Evolutionary conservation across 2,329 filamentous ascomycete species (phyloP), one percentile per base, ranked within the genome.

Genomic region (Penicillium sp.): DNA sequence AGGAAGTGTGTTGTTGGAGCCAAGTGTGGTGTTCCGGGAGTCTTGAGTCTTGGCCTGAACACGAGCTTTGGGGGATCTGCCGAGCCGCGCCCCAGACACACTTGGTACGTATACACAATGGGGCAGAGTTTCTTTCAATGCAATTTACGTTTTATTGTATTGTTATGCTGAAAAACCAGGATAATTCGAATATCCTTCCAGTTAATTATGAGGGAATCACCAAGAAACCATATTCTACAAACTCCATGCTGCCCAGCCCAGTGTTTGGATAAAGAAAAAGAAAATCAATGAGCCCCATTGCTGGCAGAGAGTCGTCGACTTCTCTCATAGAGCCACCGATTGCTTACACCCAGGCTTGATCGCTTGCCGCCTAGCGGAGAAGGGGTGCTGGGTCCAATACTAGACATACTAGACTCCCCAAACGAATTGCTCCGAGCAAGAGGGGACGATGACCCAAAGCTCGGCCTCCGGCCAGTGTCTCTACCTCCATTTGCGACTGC

Each of bases 281-380:
- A 49, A 37, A 47, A 42, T 62, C 46, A 68, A 52, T 66, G 57
- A 46, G 64, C 56, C 27, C 66, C 65, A 43, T 66, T 68, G 50
- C 65, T 68, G 10, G 68, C 59, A 28, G 68, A 71, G 20, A 69
- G 54, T 23, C 65, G 60, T 35, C 66, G 61, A 42, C 86, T 85
- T 70, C 84, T 87, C 69, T 96, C 89, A 64, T 95, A 97, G 50
- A 96, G 69, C 91, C 91, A 97, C 72, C 93, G 95, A 72, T 83
- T 95, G 69, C 91, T 96, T 63, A 96, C 64, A 0, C 83, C 82
- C 42, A 94, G 81, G 55, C 81, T 89, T 34, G 84, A 83, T 46
- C 82, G 79, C 71, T 86, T 89, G 29, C 78, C 65, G 42, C 59
- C 77, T 5, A 75, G 70, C 0, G 87, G 86, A 54, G 83, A 90